Evolutionary conservation across 163 green algal genomes (phyloP), one percentile per base, ranked within the genome.

Genomic region (Trebouxia gelatinosa): DNA sequence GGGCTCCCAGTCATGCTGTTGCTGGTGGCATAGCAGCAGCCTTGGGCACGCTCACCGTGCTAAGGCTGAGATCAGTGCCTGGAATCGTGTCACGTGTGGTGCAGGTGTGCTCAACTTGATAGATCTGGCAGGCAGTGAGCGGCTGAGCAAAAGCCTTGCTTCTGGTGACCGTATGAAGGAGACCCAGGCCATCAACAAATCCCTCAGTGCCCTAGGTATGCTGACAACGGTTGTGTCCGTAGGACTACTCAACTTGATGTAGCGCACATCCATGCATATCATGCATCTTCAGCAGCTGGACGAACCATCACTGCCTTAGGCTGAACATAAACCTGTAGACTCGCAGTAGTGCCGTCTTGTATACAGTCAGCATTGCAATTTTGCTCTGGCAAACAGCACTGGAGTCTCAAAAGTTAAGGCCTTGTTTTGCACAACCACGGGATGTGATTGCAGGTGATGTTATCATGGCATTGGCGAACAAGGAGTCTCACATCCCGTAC

Each of bases 101-200:
- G 59, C 82, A 74, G 91, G 93, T 37, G 86, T 92, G 68, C 88
- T 97, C 1, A 95, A 98, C 75, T 86, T 99, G 29, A 94, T 99
- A 54, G 95, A 99, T 85, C 82, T 99, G 78, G 94, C 95, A 31
- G 95, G 95, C 76, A 95, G 88, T 68, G 95, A 99, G 86, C 89
- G 95, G 5, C 86, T 98, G 40, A 91, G 90, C 76, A 89, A 92
- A 54, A 94, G 86, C 46, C 87, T 86, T 3, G 95, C 94, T 19
- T 81, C 68, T 0, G 95, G 95, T 2, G 84, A 93, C n/a, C 86
- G 94, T 29, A 84, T 98, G 19, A 98, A 97, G 81, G 95, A 98
- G 87, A 95, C 95, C 11, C 90, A 96, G 79, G 76, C 88, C 80
- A 97, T 98, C 87, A 98, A 98, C 90, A 98, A 97, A 85, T 92